Evolutionary conservation across 106 monocot genomes (phyloP).

Genomic region (Posidonia australis): DNA sequence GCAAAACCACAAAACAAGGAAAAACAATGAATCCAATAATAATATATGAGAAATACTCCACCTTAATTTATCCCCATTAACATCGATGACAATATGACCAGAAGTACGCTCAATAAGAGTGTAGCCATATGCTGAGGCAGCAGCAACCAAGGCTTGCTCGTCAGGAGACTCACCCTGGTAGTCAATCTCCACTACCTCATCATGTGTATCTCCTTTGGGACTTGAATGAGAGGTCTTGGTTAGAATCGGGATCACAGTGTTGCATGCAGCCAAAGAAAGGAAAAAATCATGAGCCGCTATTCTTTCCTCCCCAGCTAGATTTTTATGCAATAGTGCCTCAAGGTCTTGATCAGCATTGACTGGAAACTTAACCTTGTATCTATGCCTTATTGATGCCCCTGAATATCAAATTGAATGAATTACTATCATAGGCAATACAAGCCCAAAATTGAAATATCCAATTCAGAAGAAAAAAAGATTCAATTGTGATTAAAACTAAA

Average conservation of each 20-base stretch:
- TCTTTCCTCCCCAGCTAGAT: slow-evolving; percentile 49
- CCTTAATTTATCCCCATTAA: slow-evolving; percentile 79
- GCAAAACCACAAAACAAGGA: not conserved
- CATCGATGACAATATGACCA: slow-evolving; percentile 87
- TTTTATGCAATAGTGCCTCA: slow-evolving; percentile 43
- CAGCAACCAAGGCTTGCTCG: slow-evolving; percentile 93
- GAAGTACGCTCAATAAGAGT: slow-evolving; percentile 91
- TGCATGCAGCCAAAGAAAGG: slow-evolving; percentile 87
- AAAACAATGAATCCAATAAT: not conserved
- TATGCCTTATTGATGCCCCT: slow-evolving; percentile 26
- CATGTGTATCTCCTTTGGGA: slow-evolving; percentile 18
- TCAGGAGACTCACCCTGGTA: slow-evolving; percentile 99
- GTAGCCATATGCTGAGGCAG: slow-evolving; percentile 84
- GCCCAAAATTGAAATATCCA: not conserved
- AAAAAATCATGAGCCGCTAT: slow-evolving; percentile 85
- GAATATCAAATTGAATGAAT: slow-evolving; percentile 8
- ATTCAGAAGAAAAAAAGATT: not conserved
- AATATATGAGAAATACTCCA: slow-evolving; percentile 9
- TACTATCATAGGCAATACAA: not conserved
- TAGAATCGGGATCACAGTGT: slow-evolving; percentile 87
- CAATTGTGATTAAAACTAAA: not conserved
- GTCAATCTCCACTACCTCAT: slow-evolving; percentile 43
- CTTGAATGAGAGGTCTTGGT: slow-evolving; percentile 19
- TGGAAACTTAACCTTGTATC: slow-evolving; percentile 49
- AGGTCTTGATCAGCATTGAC: slow-evolving; percentile 58